Percentiles rank a stretch among this genome's conserved stretches.
These are phyloP conservation scores for Cephaloascus albidus DNA, from an alignment of 805 yeast genomes.

Conservation along the genomic window DNA sequence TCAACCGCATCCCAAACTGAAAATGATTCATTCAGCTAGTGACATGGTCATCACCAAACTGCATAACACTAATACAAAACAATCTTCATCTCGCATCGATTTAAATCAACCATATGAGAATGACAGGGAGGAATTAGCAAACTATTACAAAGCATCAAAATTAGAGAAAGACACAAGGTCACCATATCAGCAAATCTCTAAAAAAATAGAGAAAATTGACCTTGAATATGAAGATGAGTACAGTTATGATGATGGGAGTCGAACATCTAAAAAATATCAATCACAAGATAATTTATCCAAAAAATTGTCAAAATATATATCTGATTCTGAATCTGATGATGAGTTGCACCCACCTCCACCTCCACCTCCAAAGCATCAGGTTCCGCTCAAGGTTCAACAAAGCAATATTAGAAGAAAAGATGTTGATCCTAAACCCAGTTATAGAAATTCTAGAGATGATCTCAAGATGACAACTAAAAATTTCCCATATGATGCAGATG, in stretches of 20 bases:
- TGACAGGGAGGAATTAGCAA: not conserved
- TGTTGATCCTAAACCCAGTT: not conserved
- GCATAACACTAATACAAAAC: not conserved
- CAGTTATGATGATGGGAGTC: slow-evolving; percentile 4
- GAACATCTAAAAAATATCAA: slow-evolving; percentile 11
- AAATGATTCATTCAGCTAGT: not conserved
- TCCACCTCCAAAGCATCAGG: slow-evolving; percentile 23
- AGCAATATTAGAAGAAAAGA: not conserved
- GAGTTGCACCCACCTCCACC: slow-evolving; percentile 24
- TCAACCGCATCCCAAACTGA: not conserved
- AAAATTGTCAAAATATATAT: slow-evolving; percentile 12
- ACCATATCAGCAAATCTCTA: not conserved
- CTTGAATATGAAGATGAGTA: slow-evolving; percentile 3
- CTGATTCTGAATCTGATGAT: slow-evolving; percentile 5
- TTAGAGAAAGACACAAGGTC: not conserved
- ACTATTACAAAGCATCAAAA: not conserved
- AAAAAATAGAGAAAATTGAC: not conserved
- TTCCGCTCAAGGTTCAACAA: slow-evolving; percentile 6
- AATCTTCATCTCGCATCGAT: not conserved
- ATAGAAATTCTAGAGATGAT: not conserved
- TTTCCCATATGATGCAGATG: slow-evolving; percentile 27
- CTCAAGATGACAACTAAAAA: slow-evolving; percentile 1
- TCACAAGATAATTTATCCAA: slow-evolving; percentile 26
- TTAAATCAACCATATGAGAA: not conserved
- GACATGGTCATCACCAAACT: not conserved